Conservation (phyloP, 140 eudicot genomes). For the Bidens hawaiensis region DNA sequence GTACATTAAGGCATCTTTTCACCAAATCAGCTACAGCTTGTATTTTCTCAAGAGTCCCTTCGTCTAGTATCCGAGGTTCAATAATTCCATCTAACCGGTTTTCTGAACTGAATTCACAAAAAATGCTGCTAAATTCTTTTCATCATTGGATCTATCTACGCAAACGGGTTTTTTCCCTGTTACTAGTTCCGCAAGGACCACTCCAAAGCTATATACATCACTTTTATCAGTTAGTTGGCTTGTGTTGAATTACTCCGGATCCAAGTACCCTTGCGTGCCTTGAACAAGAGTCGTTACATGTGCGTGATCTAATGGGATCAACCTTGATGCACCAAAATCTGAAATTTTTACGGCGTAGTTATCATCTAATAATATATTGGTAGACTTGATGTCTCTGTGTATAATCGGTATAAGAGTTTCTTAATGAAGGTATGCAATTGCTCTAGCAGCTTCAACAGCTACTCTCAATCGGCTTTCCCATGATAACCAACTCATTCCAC, state of each 20-base stretch:
- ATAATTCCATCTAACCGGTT: not conserved
- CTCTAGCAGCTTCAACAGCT: not conserved
- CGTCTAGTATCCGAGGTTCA: not conserved
- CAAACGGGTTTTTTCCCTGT: not conserved
- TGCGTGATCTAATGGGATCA: not conserved
- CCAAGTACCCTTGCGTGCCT: not conserved
- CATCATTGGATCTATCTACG: not conserved
- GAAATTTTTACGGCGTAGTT: not conserved
- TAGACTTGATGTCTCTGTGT: not conserved
- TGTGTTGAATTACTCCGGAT: not conserved
- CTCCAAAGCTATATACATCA: not conserved
- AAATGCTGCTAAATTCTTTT: not conserved
- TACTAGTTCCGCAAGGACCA: not conserved
- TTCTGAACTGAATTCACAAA: not conserved
- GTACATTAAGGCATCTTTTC: not conserved
- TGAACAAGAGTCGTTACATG: not conserved
- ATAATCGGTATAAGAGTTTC: not conserved
- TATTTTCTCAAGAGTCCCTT: not conserved
- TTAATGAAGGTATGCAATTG: not conserved
- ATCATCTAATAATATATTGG: not conserved
- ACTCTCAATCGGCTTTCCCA: not conserved
- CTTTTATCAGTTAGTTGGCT: not conserved
- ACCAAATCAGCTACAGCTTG: not conserved
- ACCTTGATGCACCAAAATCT: slow-evolving; percentile 2
- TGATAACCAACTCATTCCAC: not conserved